Evolutionary conservation across 2,329 filamentous ascomycete species (phyloP).

Genomic region (Cercospora sp.): DNA sequence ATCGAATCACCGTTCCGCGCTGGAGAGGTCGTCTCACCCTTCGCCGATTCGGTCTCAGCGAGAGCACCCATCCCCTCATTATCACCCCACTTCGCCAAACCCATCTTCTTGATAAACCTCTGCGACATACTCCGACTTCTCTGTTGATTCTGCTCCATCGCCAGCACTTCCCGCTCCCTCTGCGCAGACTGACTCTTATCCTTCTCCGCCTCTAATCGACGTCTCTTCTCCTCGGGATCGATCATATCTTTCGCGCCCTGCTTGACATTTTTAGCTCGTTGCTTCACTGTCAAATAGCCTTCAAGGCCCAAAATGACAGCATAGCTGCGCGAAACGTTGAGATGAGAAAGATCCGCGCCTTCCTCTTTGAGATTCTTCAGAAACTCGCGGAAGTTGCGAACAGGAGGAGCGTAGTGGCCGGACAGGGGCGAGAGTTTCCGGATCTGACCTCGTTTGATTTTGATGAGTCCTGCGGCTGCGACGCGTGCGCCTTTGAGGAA

Average conservation of each 20-base stretch:
- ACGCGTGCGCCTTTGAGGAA: constrained; percentile 84
- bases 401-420: constrained; percentile 83
- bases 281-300: constrained; percentile 69
- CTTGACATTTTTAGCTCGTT: constrained; percentile 60
- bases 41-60: not conserved
- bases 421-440: constrained; percentile 65
- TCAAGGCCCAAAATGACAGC: constrained; percentile 80
- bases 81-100: constrained; percentile 18
- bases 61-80: not conserved
- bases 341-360: constrained; percentile 75
- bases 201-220: constrained; percentile 49
- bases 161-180: constrained; percentile 58
- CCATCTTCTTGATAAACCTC: constrained; percentile 36
- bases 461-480: constrained; percentile 78
- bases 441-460: constrained; percentile 78
- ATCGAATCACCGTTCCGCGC: not conserved
- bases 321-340: constrained; percentile 79
- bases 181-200: constrained; percentile 63
- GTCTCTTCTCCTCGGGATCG: constrained; percentile 58
- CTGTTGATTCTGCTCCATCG: constrained; percentile 44
- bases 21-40: not conserved
- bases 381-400: constrained; percentile 80
- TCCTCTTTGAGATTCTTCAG: constrained; percentile 69
- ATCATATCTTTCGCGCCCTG: constrained; percentile 60
- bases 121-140: constrained; percentile 37